Base-by-base conservation (phyloP, 1,284 basidiomycete species). In the Limonomyces culmigenus region DNA sequence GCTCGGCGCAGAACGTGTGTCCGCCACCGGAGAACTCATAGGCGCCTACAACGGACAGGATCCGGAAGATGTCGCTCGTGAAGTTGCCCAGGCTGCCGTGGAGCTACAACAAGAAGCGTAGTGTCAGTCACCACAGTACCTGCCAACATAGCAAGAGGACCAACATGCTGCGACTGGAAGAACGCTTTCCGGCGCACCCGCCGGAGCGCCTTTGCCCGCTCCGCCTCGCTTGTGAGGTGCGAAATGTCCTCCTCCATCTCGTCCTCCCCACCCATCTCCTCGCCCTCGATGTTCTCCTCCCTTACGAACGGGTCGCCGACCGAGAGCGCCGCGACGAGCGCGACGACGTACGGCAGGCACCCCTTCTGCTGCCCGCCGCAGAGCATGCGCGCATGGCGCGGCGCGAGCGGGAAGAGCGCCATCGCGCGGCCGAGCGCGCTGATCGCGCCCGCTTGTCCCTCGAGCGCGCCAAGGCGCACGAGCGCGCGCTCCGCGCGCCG, bases 301-400 rank as follows among this genome's bases (percentile, higher is more conserved):
- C 84, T 76, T 31, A 97, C 53, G 60, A 98, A 98, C 1, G 95
- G 92, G 56, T 98, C 92, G 2, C 95, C 95, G 13, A 96, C 89
- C 3, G 87, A 89, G 42, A 98, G 57, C 4, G 84, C 86, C 10
- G 93, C 86, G 2, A 98, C 92, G 33, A 97, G 72, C 2, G 86
- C 72, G 41, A 98, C 78, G 19, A 96, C 70, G 54, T 93, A 97
- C 5, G 92, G 79, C 37, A 98, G 55, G 53, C 92, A 97, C 3
- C 74, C 81, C 47, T 95, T 81, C 53, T 96, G 91, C 45, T 84
- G 74, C 0, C 91, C 92, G 35, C 84, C 78, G 12, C 89, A 87
- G 23, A 98, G 62, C 87, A 98, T 93, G 53, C 91, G 81, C 19
- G 89, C 85, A 51, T 89, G 95, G 20, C 95, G 67, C 4, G 95